Conservation (phyloP, 805 yeast species). For the Candida nonsorbophila region DNA sequence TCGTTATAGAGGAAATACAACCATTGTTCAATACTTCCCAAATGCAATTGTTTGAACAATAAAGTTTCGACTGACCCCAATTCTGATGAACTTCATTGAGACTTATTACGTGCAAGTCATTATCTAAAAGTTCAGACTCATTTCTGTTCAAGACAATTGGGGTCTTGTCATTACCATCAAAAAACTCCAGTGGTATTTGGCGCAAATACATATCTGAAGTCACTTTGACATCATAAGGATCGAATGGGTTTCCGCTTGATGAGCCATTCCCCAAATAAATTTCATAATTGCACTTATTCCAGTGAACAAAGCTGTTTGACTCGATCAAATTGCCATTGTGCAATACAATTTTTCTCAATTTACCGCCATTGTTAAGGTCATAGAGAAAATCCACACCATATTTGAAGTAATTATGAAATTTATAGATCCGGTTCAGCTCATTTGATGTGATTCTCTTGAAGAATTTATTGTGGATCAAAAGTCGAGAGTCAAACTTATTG, state of each 20-base stretch:
- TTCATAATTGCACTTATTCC: conserved; percentile 47
- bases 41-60: conserved; percentile 34
- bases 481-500: conserved; percentile 39
- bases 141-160: conserved; percentile 35
- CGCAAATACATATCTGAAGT: conserved; percentile 25
- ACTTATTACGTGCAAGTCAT: conserved; percentile 17
- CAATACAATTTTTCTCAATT: conserved; percentile 41
- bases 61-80: conserved; percentile 41
- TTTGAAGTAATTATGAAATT: conserved; percentile 53
- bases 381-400: conserved; percentile 53
- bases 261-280: conserved; percentile 10
- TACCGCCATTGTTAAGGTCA: conserved; percentile 30
- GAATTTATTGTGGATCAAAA: conserved; percentile 34
- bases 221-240: conserved; percentile 4
- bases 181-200: conserved; percentile 21
- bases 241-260: conserved; percentile 4
- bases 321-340: conserved; percentile 51
- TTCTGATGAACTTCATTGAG: conserved; percentile 18
- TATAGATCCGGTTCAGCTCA: conserved; percentile 12
- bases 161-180: conserved; percentile 7
- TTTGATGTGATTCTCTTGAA: conserved; percentile 7
- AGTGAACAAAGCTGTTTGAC: conserved; percentile 48
- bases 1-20: conserved; percentile 8
- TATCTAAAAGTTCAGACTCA: conserved; percentile 34
- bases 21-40: conserved; percentile 35